A percentile compares a stretch with the other conserved stretches of the same genome.
These are phyloP conservation scores for Discostella stelligera DNA, from an alignment of 352 stramenopile genomes.

Conservation along the genomic window DNA sequence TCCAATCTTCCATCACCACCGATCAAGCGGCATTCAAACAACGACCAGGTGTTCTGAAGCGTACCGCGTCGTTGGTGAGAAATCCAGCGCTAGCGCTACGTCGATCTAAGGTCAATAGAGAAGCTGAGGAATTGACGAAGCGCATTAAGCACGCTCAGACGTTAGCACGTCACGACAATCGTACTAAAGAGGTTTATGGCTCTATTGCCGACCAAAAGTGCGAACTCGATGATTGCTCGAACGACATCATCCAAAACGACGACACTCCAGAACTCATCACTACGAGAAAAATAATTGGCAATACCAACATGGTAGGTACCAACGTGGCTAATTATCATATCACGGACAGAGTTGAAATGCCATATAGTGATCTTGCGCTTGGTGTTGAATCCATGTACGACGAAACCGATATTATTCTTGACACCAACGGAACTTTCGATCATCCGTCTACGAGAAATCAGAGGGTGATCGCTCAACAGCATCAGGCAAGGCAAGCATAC, in stretches of 20 bases:
- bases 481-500: neutral
- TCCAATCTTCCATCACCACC: slow-evolving; percentile 39
- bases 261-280: neutral
- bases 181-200: slow-evolving; percentile 23
- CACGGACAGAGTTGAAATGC: neutral
- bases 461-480: slow-evolving; percentile 7
- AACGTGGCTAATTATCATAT: neutral
- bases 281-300: neutral
- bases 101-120: slow-evolving; percentile 15
- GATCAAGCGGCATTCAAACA: slow-evolving; percentile 27
- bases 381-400: slow-evolving; percentile 18
- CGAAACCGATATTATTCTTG: slow-evolving; percentile 11
- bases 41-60: slow-evolving; percentile 21
- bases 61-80: slow-evolving; percentile 25
- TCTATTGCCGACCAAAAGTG: neutral
- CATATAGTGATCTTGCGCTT: slow-evolving; percentile 1
- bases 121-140: slow-evolving; percentile 22
- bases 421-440: slow-evolving; percentile 11
- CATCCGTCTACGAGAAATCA: slow-evolving; percentile 7
- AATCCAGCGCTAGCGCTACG: slow-evolving; percentile 23
- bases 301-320: neutral
- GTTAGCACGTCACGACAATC: slow-evolving; percentile 28
- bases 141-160: slow-evolving; percentile 28
- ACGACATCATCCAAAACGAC: neutral
- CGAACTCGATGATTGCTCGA: neutral